phyloP scores from a whole-genome alignment of 805 yeast genomes.

The Metschnikowia picachoensis region DNA sequence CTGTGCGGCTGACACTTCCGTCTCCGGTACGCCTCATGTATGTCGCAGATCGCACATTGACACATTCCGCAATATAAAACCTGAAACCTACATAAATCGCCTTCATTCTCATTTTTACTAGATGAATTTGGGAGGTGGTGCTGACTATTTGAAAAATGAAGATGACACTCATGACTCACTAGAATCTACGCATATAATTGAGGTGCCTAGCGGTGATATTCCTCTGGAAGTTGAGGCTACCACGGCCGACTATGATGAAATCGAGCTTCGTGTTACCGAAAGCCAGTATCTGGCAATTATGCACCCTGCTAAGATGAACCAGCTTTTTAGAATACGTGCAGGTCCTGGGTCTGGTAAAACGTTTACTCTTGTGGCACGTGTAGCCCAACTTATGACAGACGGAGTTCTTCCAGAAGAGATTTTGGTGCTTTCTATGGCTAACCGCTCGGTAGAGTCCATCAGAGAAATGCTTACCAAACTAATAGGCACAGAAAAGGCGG shows the following conservation, averaged over 20 bases:
- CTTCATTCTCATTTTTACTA: no score
- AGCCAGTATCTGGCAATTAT: slow-evolving; percentile 46
- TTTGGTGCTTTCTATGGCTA: slow-evolving; percentile 63
- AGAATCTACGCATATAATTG: no score
- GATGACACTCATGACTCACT: no score
- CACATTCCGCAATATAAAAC: no score
- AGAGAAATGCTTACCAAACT: slow-evolving; percentile 24
- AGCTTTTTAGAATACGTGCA: slow-evolving; percentile 51
- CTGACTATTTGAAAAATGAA: no score
- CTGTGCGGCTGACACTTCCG: no score
- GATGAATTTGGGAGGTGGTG: no score
- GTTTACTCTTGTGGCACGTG: slow-evolving; percentile 50
- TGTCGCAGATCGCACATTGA: no score
- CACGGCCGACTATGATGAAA: not conserved
- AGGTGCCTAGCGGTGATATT: no score
- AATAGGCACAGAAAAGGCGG: slow-evolving; percentile 47
- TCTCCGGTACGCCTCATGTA: no score
- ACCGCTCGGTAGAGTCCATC: slow-evolving; percentile 57
- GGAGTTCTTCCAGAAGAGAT: slow-evolving; percentile 49
- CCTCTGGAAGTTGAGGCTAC: not conserved
- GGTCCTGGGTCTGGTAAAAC: slow-evolving; percentile 81
- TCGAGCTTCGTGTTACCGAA: slow-evolving; percentile 27
- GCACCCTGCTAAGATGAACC: slow-evolving; percentile 34
- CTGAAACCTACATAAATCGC: no score
- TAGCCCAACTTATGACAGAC: slow-evolving; percentile 43